Evolutionary conservation across 2,329 filamentous ascomycete species (phyloP), one percentile per base, ranked within the genome.

Genomic region (Leptodontidium sp.): DNA sequence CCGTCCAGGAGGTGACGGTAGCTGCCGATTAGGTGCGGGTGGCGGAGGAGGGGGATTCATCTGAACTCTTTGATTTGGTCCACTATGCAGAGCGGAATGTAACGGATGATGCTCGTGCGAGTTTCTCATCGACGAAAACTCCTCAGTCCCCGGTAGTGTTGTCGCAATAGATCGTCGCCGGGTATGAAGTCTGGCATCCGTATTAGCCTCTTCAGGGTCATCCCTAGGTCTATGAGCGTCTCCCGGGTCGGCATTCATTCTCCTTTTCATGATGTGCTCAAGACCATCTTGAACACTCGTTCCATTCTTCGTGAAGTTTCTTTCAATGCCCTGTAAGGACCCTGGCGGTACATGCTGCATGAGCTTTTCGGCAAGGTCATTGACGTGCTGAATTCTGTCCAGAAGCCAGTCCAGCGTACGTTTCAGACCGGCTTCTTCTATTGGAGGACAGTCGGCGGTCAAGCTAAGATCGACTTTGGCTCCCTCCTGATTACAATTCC

Each of bases 41-140:
- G 76, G 76, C 45, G 75, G 76, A 64, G 74, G 71, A 14, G 76
- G 76, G 53, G 75, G 76, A 61, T 77, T 75, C 77, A 79, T 78
- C 11, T 74, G 73, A 2, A 68, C 50, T 62, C 70, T 72, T 32
- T 57, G 70, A 32, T 59, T 69, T 17, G 70, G 55, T 12, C 61
- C 61, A 65, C 52, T 49, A 21, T 17, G 74, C 72, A 65, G 38
- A 50, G 61, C 58, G 12, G 63, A 47, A 7, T 64, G 66, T 7
- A 62, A 62, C 14, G 70, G 43, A 40, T 70, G 70, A 69, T 75
- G 71, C 11, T 71, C 69, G 49, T 73, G 70, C 29, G 73, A 68
- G 21, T 73, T 68, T 63, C 72, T 70, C 49, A 75, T 71, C 24
- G 72, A 59, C n/a, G 68, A 69, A 15, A 72, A 59, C 1, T 75